Conservation (phyloP, 257 asterid species). For the Linaria vulgaris region DNA sequence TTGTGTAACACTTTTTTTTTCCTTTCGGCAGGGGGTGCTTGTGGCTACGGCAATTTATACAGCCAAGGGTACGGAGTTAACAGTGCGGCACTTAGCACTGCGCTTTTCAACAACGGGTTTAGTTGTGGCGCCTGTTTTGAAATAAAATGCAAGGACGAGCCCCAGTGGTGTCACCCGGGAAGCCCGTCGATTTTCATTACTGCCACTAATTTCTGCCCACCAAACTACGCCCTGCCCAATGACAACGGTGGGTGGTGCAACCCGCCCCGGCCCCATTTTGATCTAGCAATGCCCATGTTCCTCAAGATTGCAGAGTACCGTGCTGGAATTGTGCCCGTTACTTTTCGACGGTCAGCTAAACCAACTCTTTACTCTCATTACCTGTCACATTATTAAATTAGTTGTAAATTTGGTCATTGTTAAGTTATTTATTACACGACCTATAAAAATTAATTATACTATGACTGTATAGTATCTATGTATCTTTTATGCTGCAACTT, state of each 20-base stretch:
- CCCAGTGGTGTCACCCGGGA: constrained; percentile 66
- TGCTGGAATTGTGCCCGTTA: constrained; percentile 75
- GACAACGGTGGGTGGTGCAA: constrained; percentile 84
- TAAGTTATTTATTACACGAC: too few relatives aligned
- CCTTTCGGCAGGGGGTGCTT: constrained; percentile 63
- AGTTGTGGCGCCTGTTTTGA: constrained; percentile 83
- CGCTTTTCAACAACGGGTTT: constrained; percentile 64
- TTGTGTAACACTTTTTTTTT: too few relatives aligned
- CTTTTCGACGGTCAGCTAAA: constrained; percentile 55
- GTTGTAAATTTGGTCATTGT: too few relatives aligned
- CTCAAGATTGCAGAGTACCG: constrained; percentile 61
- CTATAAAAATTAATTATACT: too few relatives aligned
- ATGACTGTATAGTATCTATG: too few relatives aligned
- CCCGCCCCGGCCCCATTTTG: constrained; percentile 77
- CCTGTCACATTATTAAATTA: too few relatives aligned
- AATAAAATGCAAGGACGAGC: constrained; percentile 53
- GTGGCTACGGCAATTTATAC: constrained; percentile 76
- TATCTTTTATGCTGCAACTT: too few relatives aligned
- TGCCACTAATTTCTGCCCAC: constrained; percentile 83
- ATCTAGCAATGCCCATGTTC: constrained; percentile 84
- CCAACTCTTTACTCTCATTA: neutral
- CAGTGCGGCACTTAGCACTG: constrained; percentile 79
- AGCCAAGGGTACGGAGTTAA: constrained; percentile 79
- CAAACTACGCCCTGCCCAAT: constrained; percentile 56
- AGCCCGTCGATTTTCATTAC: constrained; percentile 66